A percentile compares a stretch with the other conserved stretches of the same genome.
Conservation (phyloP, 768 basidiomycete species). For the Lactifluus subvellereus region DNA sequence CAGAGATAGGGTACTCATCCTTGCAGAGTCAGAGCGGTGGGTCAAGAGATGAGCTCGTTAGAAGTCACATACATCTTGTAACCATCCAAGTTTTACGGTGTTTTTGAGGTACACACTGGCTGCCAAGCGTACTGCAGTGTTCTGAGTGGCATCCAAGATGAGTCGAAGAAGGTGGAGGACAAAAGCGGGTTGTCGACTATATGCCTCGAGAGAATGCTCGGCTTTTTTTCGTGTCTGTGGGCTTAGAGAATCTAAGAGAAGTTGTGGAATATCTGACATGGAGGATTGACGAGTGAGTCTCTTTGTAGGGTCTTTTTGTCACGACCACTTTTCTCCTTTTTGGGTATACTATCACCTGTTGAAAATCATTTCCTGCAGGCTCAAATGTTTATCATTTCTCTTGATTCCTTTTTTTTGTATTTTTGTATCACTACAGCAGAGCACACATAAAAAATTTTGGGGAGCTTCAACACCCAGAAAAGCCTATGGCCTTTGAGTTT, state of each 20-base stretch:
- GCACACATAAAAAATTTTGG: too few species aligned
- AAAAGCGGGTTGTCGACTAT: conserved; percentile 74
- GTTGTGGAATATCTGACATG: conserved; percentile 63
- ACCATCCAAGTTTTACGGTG: conserved; percentile 77
- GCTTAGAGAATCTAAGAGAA: conserved; percentile 67
- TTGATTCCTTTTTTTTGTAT: too few species aligned
- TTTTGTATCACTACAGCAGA: too few species aligned
- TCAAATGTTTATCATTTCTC: too few species aligned
- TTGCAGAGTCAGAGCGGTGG: conserved; percentile 27
- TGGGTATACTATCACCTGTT: too few species aligned
- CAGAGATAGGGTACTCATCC: conserved; percentile 68
- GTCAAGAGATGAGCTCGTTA: neutral
- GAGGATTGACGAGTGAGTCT: neutral
- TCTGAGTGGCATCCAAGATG: conserved; percentile 58
- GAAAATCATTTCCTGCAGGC: too few species aligned
- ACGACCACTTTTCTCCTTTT: too few species aligned
- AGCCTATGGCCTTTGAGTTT: too few species aligned
- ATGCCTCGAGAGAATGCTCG: conserved; percentile 63
- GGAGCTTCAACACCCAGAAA: too few species aligned
- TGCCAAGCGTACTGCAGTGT: conserved; percentile 70
- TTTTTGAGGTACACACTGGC: conserved; percentile 94
- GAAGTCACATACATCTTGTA: conserved; percentile 55
- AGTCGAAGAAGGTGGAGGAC: conserved; percentile 71
- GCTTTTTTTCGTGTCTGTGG: conserved; percentile 71
- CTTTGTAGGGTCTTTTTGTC: too few species aligned